Evolutionary conservation across 805 yeast genomes (phyloP).

Genomic region (Martiniozyma abietophila): DNA sequence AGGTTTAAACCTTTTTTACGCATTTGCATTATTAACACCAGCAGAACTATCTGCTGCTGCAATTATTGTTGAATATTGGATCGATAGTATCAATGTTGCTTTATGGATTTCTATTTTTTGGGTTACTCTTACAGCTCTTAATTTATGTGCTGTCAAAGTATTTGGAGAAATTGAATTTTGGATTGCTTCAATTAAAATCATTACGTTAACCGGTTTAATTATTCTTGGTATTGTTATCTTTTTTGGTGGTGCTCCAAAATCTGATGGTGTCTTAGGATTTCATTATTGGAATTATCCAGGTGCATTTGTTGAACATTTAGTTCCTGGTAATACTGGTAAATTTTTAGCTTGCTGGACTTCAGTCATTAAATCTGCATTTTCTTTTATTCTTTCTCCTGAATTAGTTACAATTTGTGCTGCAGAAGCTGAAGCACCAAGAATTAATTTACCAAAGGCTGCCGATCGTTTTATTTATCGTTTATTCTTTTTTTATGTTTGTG

Average conservation of each 20-base stretch:
- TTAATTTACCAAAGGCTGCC: constrained; percentile 26
- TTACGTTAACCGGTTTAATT: constrained; percentile 55
- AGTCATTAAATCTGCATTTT: constrained; percentile 55
- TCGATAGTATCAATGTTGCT: constrained; percentile 43
- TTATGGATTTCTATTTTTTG: constrained; percentile 52
- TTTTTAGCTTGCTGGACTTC: constrained; percentile 58
- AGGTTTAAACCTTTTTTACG: constrained; percentile 39
- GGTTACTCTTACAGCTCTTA: constrained; percentile 36
- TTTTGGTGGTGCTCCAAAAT: constrained; percentile 57
- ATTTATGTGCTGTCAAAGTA: constrained; percentile 43
- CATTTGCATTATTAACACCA: constrained; percentile 44
- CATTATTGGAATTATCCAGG: constrained; percentile 32
- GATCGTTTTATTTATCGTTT: constrained; percentile 25
- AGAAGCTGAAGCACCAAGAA: constrained; percentile 26
- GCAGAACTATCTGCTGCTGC: constrained; percentile 62
- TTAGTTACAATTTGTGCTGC: constrained; percentile 26
- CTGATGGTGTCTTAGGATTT: constrained; percentile 33
- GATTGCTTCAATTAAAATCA: constrained; percentile 55
- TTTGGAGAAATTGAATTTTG: constrained; percentile 54
- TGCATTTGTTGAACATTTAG: constrained; percentile 40
- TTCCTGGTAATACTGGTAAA: constrained; percentile 47
- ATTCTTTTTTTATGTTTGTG: constrained; percentile 24
- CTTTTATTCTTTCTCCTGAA: constrained; percentile 39
- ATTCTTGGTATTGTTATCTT: constrained; percentile 47
- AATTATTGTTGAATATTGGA: constrained; percentile 54